Base-by-base conservation (phyloP, 139 green algal species). In the Nannochloris sp. region DNA sequence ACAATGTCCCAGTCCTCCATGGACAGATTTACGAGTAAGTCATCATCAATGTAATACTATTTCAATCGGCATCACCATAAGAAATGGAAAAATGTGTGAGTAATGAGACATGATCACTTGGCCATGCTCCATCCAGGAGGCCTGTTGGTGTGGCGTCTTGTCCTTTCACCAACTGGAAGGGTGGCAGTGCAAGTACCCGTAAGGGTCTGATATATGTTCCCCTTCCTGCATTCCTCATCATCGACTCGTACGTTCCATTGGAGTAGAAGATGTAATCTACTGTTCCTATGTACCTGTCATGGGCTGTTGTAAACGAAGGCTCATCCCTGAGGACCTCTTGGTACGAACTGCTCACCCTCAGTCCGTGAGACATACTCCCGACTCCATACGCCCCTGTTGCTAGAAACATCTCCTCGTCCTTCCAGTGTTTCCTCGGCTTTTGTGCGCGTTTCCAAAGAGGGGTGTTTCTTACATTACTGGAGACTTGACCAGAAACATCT, bases 211-310 rank as follows among this genome's bases (percentile, higher is more conserved):
- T 56, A 31, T 43, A 23, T 64, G 26, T 49, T 68, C 48, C 25
- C n/a, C 48, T n/a, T 62, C 26, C 31, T 28, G 46, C 40, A 46
- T 58, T 56, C 36, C 17, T 23, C 26, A 23, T 23, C 20, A 23
- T 23, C 20, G 20, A 23, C 20, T 23, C 20, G 20, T 23, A 23
- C 20, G 20, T 23, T 8, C 25, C 33, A 31, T 50, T 33, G 43
- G 16, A 74, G 62, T 73, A 88, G 73, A 77, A 93, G 10, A 90
- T 80, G 70, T 86, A 93, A 58, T 93, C 86, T 8, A 89, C 83
- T 5, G 79, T 86, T 44, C 82, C 84, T 26, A 89, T 71, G 62
- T 86, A 88, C 2, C 43, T 33, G 36, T 66, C 60, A 31, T 69
- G 68, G 16, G 49, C 63, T 29, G 68, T 64, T 17, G 79, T 82